Evolutionary conservation across 2,329 filamentous ascomycete genomes (phyloP).

Genomic region (Trichophyton benhamiae): DNA sequence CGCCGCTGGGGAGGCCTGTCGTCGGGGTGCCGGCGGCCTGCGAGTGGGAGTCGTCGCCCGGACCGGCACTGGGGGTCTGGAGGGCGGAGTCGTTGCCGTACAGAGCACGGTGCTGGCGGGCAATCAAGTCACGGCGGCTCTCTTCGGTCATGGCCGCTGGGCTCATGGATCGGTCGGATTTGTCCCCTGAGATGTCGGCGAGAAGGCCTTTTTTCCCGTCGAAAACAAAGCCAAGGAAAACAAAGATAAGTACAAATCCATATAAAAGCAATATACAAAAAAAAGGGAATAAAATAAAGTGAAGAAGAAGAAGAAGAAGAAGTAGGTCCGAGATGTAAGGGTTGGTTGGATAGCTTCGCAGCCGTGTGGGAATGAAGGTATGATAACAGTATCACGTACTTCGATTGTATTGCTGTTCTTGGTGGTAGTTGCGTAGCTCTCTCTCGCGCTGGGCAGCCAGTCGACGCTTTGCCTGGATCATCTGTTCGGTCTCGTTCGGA

Average conservation of each 20-base stretch:
- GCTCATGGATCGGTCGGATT: constrained; percentile 76
- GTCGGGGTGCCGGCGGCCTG: constrained; percentile 46
- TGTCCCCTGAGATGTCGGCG: constrained; percentile 59
- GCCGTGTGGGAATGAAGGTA: constrained; percentile 9
- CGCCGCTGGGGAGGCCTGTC: constrained; percentile 38
- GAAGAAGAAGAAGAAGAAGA: constrained; percentile 3
- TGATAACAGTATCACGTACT: constrained; percentile 49
- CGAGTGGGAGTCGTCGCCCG: constrained; percentile 55
- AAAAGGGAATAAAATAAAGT: constrained; percentile 20
- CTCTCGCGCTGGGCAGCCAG: constrained; percentile 98
- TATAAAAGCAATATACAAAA: constrained; percentile 13
- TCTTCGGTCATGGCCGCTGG: constrained; percentile 85
- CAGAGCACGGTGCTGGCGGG: constrained; percentile 84
- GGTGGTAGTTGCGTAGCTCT: constrained; percentile 98
- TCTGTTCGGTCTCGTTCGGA: constrained; percentile 89
- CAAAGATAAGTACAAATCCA: constrained; percentile 1
- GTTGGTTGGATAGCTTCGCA: constrained; percentile 2
- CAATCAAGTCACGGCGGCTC: constrained; percentile 88
- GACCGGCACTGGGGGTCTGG: constrained; percentile 55
- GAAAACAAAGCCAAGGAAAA: constrained; percentile 29
- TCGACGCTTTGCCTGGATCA: constrained; percentile 97
- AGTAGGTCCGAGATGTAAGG: constrained; percentile 4
- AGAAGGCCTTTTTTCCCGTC: constrained; percentile 42
- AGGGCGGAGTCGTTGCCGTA: constrained; percentile 63
- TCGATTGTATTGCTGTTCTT: constrained; percentile 99